Conservation (phyloP, 768 basidiomycete genomes). For the Naematelia aurantialba region DNA sequence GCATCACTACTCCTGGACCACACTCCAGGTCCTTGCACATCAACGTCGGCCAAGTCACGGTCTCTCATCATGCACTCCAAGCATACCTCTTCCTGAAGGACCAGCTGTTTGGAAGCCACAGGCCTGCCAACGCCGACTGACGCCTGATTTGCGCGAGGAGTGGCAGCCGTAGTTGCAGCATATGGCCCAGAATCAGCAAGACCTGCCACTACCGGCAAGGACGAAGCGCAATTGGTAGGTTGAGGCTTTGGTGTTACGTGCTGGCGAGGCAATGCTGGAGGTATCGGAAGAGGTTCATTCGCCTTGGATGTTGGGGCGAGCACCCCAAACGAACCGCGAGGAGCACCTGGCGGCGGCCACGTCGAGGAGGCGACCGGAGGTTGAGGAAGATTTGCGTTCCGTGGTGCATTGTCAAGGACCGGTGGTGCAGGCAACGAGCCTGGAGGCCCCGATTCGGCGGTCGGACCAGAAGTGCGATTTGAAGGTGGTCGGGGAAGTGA, state of each 20-base stretch:
- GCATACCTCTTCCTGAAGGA: slow-evolving; percentile 65
- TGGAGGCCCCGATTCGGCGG: neutral
- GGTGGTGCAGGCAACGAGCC: slow-evolving; percentile 2
- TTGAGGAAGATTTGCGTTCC: neutral
- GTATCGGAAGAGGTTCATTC: neutral
- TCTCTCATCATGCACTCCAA: slow-evolving; percentile 98
- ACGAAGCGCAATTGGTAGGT: slow-evolving; percentile 33
- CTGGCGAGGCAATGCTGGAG: neutral
- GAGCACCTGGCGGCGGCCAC: slow-evolving; percentile 2
- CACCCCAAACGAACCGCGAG: neutral
- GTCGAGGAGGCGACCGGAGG: slow-evolving; percentile 1
- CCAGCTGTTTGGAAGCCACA: slow-evolving; percentile 1
- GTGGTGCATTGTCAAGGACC: slow-evolving; percentile 1
- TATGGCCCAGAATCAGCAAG: slow-evolving; percentile 41
- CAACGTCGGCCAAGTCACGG: slow-evolving; percentile 93
- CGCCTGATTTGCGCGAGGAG: neutral
- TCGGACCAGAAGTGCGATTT: neutral
- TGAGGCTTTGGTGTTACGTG: slow-evolving; percentile 11
- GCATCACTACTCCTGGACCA: slow-evolving; percentile 92
- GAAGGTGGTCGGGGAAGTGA: slow-evolving; percentile 38
- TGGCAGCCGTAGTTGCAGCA: slow-evolving; percentile 13
- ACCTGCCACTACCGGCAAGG: slow-evolving; percentile 37
- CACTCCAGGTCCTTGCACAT: slow-evolving; percentile 75
- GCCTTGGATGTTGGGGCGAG: neutral
- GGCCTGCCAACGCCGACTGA: slow-evolving; percentile 18